Conservation (phyloP, 495 filamentous ascomycete species). For the Talaromyces proteolyticus region DNA sequence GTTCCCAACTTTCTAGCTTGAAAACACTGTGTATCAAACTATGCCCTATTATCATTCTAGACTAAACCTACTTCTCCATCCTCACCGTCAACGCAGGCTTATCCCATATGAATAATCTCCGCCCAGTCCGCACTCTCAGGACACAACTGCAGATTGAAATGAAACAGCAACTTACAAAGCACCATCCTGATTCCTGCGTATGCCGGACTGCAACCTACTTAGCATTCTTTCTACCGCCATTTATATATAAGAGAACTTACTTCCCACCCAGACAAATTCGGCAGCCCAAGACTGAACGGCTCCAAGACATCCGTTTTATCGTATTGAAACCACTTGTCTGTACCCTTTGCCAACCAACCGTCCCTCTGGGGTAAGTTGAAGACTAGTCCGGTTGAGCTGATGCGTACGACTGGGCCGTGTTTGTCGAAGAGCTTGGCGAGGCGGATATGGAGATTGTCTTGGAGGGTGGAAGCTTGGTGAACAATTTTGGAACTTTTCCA, state of each 20-base stretch:
- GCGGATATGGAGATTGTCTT: constrained; percentile 18
- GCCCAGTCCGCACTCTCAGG: constrained; percentile 28
- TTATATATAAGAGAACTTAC: constrained; percentile 15
- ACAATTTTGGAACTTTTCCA: constrained; percentile 11
- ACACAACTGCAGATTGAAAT: constrained; percentile 41
- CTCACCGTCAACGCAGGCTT: constrained; percentile 30
- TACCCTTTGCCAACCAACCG: constrained; percentile 33
- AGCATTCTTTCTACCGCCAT: background rate
- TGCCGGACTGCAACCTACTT: constrained; percentile 35
- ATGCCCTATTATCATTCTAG: too few relatives aligned
- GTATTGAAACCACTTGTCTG: constrained; percentile 15
- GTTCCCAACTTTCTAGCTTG: background rate
- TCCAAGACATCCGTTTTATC: constrained; percentile 32
- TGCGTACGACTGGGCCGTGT: constrained; percentile 30
- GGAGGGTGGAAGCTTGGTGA: constrained; percentile 8
- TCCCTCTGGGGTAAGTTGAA: constrained; percentile 45
- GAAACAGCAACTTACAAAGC: constrained; percentile 42
- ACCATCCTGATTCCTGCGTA: constrained; percentile 48
- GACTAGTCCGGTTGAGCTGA: constrained; percentile 22
- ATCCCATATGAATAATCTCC: constrained; percentile 37
- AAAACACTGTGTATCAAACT: too few relatives aligned
- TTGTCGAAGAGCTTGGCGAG: constrained; percentile 17
- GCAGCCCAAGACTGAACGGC: constrained; percentile 36
- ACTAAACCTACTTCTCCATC: background rate
- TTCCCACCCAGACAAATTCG: constrained; percentile 36